Percentiles rank a stretch among this genome's conserved stretches.
Conservation (phyloP, 2,329 filamentous ascomycete species). For the Cladophialophora bantiana region DNA sequence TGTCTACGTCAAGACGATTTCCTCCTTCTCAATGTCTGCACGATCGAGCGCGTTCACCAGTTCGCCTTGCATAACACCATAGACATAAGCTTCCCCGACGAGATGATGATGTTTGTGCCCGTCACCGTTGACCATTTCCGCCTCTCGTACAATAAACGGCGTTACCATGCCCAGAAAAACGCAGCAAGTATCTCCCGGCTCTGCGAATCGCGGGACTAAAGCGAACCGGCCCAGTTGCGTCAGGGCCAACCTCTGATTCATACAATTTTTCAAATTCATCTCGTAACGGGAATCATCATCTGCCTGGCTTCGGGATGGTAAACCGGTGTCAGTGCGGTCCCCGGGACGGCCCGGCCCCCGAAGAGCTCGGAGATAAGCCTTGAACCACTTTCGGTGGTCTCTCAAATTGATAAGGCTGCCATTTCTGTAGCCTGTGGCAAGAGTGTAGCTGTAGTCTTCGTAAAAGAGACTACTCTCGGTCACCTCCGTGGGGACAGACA, state of each 20-base stretch:
- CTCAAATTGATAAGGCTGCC: neutral
- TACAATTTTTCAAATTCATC: neutral
- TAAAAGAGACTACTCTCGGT: neutral
- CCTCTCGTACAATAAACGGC: constrained; percentile 1
- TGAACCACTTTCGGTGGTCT: neutral
- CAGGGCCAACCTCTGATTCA: neutral
- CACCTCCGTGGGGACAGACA: neutral
- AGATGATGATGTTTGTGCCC: constrained; percentile 1
- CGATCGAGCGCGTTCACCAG: neutral
- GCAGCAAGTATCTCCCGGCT: constrained; percentile 7
- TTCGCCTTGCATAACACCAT: constrained; percentile 7
- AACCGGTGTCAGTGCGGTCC: neutral
- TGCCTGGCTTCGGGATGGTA: neutral
- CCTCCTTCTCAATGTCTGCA: neutral
- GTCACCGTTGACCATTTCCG: neutral
- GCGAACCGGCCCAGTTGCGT: constrained; percentile 2
- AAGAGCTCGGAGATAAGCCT: neutral
- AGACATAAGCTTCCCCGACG: constrained; percentile 5
- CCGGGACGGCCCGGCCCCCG: neutral
- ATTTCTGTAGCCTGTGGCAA: constrained; percentile 11
- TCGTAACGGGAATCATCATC: constrained; percentile 1
- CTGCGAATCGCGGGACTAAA: constrained; percentile 4
- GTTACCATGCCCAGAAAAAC: constrained; percentile 6
- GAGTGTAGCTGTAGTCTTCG: constrained; percentile 8
- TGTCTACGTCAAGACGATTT: neutral